These are phyloP conservation scores for Passiflora organensis DNA, from an alignment of 345 rosid species.

Conservation along the genomic window DNA sequence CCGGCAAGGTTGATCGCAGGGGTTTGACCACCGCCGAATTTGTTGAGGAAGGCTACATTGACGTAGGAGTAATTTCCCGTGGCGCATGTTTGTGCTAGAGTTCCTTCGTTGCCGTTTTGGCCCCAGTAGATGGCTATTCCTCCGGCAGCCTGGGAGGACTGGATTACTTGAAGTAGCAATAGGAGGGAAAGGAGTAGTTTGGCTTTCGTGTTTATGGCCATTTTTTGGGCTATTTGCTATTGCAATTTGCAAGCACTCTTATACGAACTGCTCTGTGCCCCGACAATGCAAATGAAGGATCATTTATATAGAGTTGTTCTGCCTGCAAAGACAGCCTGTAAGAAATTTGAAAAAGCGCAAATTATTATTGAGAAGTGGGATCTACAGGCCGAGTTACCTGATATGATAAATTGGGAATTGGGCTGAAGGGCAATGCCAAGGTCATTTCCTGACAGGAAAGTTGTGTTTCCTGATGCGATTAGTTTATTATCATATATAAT, in stretches of 20 bases:
- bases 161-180: background rate
- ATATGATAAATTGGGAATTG: no score
- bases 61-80: slow-evolving; percentile 21
- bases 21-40: slow-evolving; percentile 25
- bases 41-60: slow-evolving; percentile 29
- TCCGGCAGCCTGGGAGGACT: slow-evolving; percentile 16
- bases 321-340: no score
- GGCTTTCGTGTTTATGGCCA: slow-evolving; percentile 15
- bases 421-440: no score
- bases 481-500: no score
- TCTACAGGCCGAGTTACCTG: no score
- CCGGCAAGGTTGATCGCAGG: slow-evolving; percentile 29
- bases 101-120: slow-evolving; percentile 31
- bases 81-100: slow-evolving; percentile 28
- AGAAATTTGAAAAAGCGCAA: no score
- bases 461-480: no score
- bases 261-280: background rate
- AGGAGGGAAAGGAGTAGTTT: slow-evolving; percentile 12
- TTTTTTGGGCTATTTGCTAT: slow-evolving; percentile 6
- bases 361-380: no score
- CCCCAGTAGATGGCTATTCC: slow-evolving; percentile 34
- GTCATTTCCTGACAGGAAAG: no score
- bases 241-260: background rate
- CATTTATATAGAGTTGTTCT: no score
- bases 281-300: background rate